These are phyloP conservation scores for Knoxia roxburghii DNA, from an alignment of 257 asterid genomes.

Conservation along the genomic window DNA sequence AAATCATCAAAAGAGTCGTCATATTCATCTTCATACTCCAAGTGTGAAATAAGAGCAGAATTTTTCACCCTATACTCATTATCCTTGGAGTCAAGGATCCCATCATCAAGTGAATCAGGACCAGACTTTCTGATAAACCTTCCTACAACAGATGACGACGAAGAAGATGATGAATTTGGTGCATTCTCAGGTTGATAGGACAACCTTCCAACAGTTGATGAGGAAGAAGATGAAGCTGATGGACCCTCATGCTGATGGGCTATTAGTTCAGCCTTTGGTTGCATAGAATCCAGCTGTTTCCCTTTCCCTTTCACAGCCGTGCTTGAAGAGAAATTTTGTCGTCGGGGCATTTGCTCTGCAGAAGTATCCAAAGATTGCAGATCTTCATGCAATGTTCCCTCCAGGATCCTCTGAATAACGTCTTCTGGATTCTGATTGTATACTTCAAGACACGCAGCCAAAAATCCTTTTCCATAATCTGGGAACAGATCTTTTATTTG, in stretches of 20 bases:
- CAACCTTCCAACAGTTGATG: conserved; percentile 67
- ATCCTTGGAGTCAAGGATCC: conserved; percentile 41
- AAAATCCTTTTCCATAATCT: conserved; percentile 77
- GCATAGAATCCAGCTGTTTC: conserved; percentile 43
- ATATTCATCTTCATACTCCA: conserved; percentile 94
- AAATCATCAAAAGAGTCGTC: conserved; percentile 95
- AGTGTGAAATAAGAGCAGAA: conserved; percentile 64
- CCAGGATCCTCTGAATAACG: conserved; percentile 92
- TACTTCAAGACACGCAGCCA: conserved; percentile 87
- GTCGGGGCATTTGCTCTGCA: conserved; percentile 47
- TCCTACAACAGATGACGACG: conserved; percentile 49
- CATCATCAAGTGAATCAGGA: conserved; percentile 32
- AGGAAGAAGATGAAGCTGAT: conserved; percentile 40
- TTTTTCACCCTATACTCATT: conserved; percentile 54
- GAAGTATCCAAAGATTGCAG: conserved; percentile 58
- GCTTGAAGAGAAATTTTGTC: conserved; percentile 31
- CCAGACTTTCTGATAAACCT: conserved; percentile 69
- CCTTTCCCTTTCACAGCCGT: conserved; percentile 72
- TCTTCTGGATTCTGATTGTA: conserved; percentile 84
- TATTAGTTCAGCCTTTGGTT: conserved; percentile 19
- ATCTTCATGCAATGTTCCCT: conserved; percentile 84
- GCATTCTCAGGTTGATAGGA: conserved; percentile 30
- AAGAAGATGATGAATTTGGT: conserved; percentile 34
- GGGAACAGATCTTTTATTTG: conserved; percentile 95
- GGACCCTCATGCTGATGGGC: conserved; percentile 37